phyloP scores from a whole-genome alignment of 371 early-diverging fungal genomes.

The Scutellospora calospora region DNA sequence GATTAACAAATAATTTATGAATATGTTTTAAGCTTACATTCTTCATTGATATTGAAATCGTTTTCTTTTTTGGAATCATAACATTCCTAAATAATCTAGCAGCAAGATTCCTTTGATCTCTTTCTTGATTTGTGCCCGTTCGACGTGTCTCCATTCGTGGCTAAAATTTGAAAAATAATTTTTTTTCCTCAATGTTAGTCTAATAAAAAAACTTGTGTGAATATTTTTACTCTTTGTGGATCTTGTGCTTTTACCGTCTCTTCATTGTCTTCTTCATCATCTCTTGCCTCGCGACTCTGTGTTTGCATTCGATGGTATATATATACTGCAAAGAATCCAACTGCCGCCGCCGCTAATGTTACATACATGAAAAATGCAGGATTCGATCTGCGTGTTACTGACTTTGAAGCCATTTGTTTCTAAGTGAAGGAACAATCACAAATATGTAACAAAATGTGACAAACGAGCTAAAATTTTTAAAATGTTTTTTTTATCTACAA shows the following conservation, averaged over 20 bases:
- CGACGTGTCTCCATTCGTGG: not conserved
- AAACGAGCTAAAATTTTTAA: too few relatives aligned
- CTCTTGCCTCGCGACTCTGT: not conserved
- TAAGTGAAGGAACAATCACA: too few relatives aligned
- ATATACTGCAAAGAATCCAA: constrained; percentile 2
- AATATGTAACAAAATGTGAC: too few relatives aligned
- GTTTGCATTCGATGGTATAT: not conserved
- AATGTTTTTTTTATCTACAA: too few relatives aligned
- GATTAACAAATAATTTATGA: too few relatives aligned
- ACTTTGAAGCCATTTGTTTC: too few relatives aligned
- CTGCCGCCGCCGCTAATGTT: constrained; percentile 26
- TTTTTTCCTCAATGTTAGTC: not conserved
- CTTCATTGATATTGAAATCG: constrained; percentile 32
- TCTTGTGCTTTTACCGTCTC: not conserved
- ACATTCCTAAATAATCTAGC: not conserved
- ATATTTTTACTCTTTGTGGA: not conserved
- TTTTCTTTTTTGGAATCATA: not conserved
- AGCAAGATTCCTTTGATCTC: constrained; percentile 8
- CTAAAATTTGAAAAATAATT: not conserved
- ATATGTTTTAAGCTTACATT: too few relatives aligned
- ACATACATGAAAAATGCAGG: not conserved
- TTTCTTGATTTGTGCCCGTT: not conserved
- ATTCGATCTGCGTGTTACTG: too few relatives aligned
- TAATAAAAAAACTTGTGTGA: not conserved
- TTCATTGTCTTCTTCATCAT: not conserved